Percentiles rank a stretch among this genome's conserved stretches.
Conservation (phyloP, 2,329 filamentous ascomycete genomes). For the Colletotrichum filicis region DNA sequence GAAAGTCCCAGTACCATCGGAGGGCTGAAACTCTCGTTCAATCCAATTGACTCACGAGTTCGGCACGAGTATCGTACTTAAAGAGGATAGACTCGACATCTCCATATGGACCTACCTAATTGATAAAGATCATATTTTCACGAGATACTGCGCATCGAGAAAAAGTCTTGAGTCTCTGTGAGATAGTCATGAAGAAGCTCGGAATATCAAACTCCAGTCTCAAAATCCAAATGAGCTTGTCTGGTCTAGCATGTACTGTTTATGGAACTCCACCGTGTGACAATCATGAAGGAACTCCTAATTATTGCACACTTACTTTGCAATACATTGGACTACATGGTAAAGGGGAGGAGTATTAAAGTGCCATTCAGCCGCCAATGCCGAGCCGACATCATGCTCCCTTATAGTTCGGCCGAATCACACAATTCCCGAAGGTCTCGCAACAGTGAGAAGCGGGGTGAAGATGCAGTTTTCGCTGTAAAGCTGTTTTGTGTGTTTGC, state of each 20-base stretch:
- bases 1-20: neutral
- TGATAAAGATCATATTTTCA: neutral
- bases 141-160: neutral
- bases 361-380: neutral
- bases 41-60: neutral
- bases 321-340: too few species aligned
- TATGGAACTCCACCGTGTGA: neutral
- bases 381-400: neutral
- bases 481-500: conserved; percentile 23
- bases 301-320: too few species aligned
- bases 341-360: neutral
- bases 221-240: neutral
- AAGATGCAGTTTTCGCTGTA: neutral
- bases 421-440: neutral
- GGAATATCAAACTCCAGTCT: neutral
- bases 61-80: conserved; percentile 3
- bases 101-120: neutral
- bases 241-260: neutral
- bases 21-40: neutral
- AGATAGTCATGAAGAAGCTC: neutral
- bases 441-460: neutral
- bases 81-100: neutral
- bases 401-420: neutral
- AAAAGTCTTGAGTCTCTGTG: neutral
- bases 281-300: too few species aligned